phyloP scores from a whole-genome alignment of 306 rosid genomes.

The Dryas alaskensis region DNA sequence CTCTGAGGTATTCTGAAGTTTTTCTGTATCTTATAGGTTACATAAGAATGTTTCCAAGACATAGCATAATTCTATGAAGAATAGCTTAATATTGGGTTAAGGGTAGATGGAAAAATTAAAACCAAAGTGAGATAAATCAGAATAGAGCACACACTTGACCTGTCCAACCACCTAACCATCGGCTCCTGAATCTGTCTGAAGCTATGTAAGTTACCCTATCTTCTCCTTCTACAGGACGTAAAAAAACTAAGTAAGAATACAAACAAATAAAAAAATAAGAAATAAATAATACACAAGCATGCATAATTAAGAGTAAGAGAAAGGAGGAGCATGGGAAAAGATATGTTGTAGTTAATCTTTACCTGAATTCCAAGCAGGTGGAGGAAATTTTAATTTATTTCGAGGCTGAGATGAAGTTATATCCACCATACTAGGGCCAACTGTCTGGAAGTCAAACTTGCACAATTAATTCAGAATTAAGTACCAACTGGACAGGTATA shows the following conservation, averaged over 20 bases:
- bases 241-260: constrained; percentile 5
- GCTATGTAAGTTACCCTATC: constrained; percentile 26
- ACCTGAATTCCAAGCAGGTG: constrained; percentile 20
- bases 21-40: neutral
- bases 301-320: neutral
- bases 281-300: constrained; percentile 13
- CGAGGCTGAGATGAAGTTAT: constrained; percentile 29
- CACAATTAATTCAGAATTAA: constrained; percentile 8
- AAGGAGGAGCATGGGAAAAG: constrained; percentile 6
- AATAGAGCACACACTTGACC: constrained; percentile 45
- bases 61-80: neutral
- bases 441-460: constrained; percentile 42
- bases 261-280: constrained; percentile 12
- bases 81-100: neutral
- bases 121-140: constrained; percentile 9
- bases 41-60: neutral
- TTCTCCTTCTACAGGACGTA: constrained; percentile 32
- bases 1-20: neutral
- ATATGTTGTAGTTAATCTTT: constrained; percentile 41
- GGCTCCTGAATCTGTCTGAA: constrained; percentile 62
- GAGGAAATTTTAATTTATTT: constrained; percentile 7
- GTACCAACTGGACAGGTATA: constrained; percentile 6
- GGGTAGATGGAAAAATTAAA: constrained; percentile 3
- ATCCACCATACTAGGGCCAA: constrained; percentile 27
- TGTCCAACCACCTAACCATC: constrained; percentile 89